Conservation (phyloP, 495 filamentous ascomycete species). For the Hyaloscypha bicolor region DNA sequence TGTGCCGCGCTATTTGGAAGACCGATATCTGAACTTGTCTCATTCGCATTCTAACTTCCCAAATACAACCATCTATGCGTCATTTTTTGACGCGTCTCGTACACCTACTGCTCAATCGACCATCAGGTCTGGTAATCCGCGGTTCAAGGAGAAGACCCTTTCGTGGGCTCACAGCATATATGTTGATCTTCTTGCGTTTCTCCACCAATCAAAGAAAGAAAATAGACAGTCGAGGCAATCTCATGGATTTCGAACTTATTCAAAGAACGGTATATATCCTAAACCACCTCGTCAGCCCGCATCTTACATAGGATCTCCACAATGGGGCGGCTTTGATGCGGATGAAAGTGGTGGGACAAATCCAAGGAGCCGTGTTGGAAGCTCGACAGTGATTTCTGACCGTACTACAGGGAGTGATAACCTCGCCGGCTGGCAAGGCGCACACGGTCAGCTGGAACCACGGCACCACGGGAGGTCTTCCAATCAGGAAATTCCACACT, state of each 20-base stretch:
- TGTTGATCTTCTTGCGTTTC: constrained; percentile 76
- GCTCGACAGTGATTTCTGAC: not conserved
- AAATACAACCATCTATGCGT: constrained; percentile 11
- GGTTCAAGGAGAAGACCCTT: constrained; percentile 80
- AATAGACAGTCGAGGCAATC: constrained; percentile 47
- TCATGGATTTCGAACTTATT: constrained; percentile 39
- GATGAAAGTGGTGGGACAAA: constrained; percentile 9
- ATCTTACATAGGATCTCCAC: constrained; percentile 26
- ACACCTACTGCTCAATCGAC: constrained; percentile 26
- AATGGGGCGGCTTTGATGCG: constrained; percentile 18
- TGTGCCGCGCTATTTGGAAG: not conserved
- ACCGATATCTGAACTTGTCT: constrained; percentile 1
- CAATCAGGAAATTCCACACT: constrained; percentile 28
- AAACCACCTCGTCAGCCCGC: constrained; percentile 59
- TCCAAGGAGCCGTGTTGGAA: constrained; percentile 6
- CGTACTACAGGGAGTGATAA: not conserved
- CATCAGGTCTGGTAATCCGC: constrained; percentile 35
- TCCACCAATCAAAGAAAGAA: constrained; percentile 64
- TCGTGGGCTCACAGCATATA: constrained; percentile 88
- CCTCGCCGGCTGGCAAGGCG: not conserved
- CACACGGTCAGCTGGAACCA: not conserved
- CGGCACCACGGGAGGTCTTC: constrained; percentile 11
- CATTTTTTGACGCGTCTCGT: constrained; percentile 12
- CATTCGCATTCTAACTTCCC: constrained; percentile 5
- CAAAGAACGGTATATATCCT: constrained; percentile 63